These are phyloP conservation scores for California macrophylla DNA, from an alignment of 441 rosid genomes.

Conservation along the genomic window DNA sequence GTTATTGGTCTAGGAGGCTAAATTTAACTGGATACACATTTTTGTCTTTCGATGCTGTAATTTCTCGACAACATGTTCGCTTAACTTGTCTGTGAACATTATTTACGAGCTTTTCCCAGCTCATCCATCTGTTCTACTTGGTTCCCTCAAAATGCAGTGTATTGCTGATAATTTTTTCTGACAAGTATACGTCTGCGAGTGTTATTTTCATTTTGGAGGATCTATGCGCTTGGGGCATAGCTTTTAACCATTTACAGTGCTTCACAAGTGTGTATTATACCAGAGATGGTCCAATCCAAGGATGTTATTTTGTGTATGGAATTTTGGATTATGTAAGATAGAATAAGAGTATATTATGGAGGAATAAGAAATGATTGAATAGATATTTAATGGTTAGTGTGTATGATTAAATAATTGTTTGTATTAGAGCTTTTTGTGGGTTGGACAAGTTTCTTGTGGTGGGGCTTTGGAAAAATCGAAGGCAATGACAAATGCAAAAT, in stretches of 20 bases:
- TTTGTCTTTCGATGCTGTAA: background rate
- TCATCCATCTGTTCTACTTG: background rate
- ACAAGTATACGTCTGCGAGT: background rate
- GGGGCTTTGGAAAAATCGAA: background rate
- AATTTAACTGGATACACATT: background rate
- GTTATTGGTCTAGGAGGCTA: background rate
- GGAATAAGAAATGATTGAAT: background rate
- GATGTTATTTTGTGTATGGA: conserved; percentile 3
- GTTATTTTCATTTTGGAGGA: background rate
- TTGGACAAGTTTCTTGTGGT: background rate
- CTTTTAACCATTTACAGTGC: conserved; percentile 2
- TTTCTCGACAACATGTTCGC: background rate
- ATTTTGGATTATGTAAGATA: background rate
- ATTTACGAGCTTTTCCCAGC: background rate
- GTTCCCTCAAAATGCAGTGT: too few relatives aligned
- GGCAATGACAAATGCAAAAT: too few relatives aligned
- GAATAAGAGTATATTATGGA: background rate
- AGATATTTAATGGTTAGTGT: background rate
- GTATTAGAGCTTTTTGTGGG: background rate
- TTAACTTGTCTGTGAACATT: background rate
- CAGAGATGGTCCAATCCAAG: conserved; percentile 3
- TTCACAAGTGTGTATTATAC: background rate
- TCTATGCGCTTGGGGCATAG: background rate
- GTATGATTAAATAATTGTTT: background rate
- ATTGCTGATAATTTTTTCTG: too few relatives aligned